phyloP scores from a whole-genome alignment of 805 yeast genomes.

The Cyberlindnera mrakii region DNA sequence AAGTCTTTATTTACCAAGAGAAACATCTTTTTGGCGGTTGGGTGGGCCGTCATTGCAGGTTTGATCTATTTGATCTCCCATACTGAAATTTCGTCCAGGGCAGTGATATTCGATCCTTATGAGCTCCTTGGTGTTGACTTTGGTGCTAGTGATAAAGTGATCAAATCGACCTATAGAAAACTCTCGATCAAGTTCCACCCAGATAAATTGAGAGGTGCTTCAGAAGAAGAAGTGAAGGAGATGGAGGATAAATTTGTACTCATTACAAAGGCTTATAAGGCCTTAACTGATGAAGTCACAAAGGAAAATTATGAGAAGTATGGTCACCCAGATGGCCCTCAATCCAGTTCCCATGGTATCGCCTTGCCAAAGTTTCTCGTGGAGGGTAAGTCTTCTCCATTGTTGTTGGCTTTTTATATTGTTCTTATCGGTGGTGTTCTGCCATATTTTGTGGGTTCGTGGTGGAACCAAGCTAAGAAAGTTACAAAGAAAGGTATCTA shows the following conservation, averaged over 20 bases:
- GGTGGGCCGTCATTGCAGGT: conserved; percentile 32
- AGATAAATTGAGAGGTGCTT: conserved; percentile 68
- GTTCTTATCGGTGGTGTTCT: conserved; percentile 68
- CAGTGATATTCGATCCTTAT: conserved; percentile 80
- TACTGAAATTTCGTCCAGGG: conserved; percentile 33
- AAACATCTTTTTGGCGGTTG: conserved; percentile 14
- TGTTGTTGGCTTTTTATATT: conserved; percentile 61
- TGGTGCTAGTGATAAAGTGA: conserved; percentile 65
- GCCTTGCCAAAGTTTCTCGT: conserved; percentile 90
- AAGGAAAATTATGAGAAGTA: conserved; percentile 77
- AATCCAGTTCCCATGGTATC: conserved; percentile 83
- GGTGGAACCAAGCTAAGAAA: conserved; percentile 85
- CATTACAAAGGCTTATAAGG: conserved; percentile 88
- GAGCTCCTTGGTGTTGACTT: conserved; percentile 70
- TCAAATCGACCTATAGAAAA: conserved; percentile 80
- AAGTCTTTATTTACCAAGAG: conserved; percentile 11
- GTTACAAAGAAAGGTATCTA: conserved; percentile 81
- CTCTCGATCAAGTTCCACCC: conserved; percentile 89
- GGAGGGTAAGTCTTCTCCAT: conserved; percentile 69
- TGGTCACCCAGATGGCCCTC: conserved; percentile 99
- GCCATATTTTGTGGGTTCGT: conserved; percentile 73
- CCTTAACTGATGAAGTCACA: conserved; percentile 84
- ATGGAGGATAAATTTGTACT: conserved; percentile 74
- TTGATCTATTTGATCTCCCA: conserved; percentile 26
- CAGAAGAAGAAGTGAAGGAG: conserved; percentile 46